These are phyloP conservation scores for Russula abietina DNA, from an alignment of 768 basidiomycete species.

Conservation along the genomic window DNA sequence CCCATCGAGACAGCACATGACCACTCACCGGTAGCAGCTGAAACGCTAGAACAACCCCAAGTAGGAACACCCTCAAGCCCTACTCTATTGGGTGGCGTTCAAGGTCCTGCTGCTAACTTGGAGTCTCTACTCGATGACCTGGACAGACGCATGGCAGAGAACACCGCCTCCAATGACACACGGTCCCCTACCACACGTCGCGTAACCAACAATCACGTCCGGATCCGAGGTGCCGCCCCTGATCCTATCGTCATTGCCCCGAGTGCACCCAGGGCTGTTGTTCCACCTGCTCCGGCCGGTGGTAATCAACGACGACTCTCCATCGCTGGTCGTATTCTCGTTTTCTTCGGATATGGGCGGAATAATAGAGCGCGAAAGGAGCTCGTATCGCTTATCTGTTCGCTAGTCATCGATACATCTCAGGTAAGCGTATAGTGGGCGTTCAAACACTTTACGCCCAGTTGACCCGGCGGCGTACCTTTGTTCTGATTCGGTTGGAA, in stretches of 20 bases:
- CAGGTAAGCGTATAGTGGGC: constrained; percentile 40
- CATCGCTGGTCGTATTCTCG: constrained; percentile 29
- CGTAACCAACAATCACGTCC: neutral
- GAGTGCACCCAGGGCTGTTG: neutral
- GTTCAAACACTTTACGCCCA: constrained; percentile 4
- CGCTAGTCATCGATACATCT: constrained; percentile 42
- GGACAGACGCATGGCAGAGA: constrained; percentile 9
- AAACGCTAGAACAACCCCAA: constrained; percentile 7
- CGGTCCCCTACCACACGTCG: neutral
- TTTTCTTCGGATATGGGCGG: constrained; percentile 49
- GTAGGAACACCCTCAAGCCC: neutral
- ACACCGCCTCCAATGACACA: neutral
- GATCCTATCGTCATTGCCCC: constrained; percentile 2
- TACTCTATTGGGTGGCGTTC: neutral
- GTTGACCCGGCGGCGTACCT: constrained; percentile 1
- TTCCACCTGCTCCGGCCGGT: neutral
- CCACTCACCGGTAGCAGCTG: neutral
- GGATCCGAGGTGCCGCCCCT: neutral
- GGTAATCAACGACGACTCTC: neutral
- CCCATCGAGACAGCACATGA: neutral
- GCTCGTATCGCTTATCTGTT: constrained; percentile 48
- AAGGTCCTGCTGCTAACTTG: neutral
- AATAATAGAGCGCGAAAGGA: constrained; percentile 48
- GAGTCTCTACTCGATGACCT: constrained; percentile 8
- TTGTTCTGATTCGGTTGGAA: neutral